Conservation (phyloP, 169 alveolate species). For the Plasmodium cynomolgi region DNA sequence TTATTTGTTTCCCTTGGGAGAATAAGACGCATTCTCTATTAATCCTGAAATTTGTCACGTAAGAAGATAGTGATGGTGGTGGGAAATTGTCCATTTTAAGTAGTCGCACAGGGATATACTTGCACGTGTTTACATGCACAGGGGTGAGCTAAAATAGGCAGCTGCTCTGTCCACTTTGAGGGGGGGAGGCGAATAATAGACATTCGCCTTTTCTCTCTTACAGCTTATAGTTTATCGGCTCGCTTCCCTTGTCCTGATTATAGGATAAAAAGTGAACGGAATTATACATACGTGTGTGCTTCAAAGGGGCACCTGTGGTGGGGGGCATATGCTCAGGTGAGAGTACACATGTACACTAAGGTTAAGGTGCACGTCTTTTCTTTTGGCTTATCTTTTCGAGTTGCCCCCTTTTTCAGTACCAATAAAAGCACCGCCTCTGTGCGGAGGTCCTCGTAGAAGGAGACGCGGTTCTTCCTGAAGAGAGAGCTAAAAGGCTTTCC, state of each 20-base stretch:
- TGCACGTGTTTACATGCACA: neutral
- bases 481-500: conserved; percentile 16
- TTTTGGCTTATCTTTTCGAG: neutral
- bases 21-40: conserved; percentile 19
- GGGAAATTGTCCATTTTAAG: neutral
- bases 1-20: conserved; percentile 13
- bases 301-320: neutral
- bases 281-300: neutral
- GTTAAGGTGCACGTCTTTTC: neutral
- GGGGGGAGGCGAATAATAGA: neutral
- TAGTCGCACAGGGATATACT: neutral
- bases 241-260: conserved; percentile 51
- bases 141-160: neutral
- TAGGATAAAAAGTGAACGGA: neutral
- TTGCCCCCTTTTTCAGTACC: conserved; percentile 11
- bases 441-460: conserved; percentile 36
- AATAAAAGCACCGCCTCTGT: conserved; percentile 67
- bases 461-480: conserved; percentile 33
- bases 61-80: no score
- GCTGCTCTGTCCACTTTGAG: neutral
- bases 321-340: neutral
- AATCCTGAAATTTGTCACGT: conserved; percentile 6
- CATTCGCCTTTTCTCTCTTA: conserved; percentile 7
- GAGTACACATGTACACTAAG: neutral
- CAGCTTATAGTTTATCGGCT: conserved; percentile 18